phyloP scores from a whole-genome alignment of 192 early-diverging fungal species.

The Backusella mclennaniae region DNA sequence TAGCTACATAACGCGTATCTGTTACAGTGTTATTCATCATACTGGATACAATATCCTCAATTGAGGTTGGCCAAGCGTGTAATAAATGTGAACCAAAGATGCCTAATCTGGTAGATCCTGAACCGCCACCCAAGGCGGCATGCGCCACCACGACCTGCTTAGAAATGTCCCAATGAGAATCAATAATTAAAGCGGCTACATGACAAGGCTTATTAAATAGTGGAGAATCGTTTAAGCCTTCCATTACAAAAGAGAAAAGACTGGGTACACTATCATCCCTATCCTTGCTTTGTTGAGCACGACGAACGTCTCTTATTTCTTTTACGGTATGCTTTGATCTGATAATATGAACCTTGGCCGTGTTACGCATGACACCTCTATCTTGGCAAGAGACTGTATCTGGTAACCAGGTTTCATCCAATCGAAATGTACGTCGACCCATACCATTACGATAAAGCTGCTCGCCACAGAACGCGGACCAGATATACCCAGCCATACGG shows the following conservation, averaged over 20 bases:
- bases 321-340: conserved; percentile 45
- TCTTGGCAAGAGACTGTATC: conserved; percentile 56
- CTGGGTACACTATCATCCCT: conserved; percentile 35
- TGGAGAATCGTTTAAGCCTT: conserved; percentile 44
- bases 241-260: conserved; percentile 50
- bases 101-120: conserved; percentile 48
- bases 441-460: conserved; percentile 68
- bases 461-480: conserved; percentile 73
- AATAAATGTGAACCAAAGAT: conserved; percentile 69
- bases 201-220: conserved; percentile 40
- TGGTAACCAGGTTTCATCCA: conserved; percentile 53
- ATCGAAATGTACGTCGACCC: conserved; percentile 65
- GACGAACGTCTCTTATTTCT: conserved; percentile 55
- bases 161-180: conserved; percentile 56
- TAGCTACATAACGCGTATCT: conserved; percentile 54
- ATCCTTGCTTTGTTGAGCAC: conserved; percentile 54
- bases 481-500: conserved; percentile 63
- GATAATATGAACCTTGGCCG: conserved; percentile 55
- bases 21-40: conserved; percentile 56
- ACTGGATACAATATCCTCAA: conserved; percentile 57
- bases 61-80: conserved; percentile 59
- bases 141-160: conserved; percentile 54
- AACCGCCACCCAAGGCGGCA: conserved; percentile 63
- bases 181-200: conserved; percentile 56
- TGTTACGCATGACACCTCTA: conserved; percentile 36